phyloP scores from a whole-genome alignment of 2,329 filamentous ascomycete genomes.

The Zopfia rhizophila region DNA sequence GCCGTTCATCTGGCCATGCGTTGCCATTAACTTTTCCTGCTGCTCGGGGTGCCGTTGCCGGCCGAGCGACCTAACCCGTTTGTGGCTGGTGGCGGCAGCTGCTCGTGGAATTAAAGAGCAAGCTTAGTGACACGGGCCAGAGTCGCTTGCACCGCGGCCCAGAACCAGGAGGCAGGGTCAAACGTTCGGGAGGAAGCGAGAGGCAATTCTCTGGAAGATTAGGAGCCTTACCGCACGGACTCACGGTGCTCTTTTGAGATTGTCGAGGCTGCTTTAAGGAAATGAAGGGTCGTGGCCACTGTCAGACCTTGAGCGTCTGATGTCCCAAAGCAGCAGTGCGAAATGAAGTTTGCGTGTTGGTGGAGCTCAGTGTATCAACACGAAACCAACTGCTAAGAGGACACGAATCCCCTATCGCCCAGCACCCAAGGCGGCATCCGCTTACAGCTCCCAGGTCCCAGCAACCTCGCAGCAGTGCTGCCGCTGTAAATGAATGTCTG shows the following conservation, averaged over 20 bases:
- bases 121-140: constrained; percentile 20
- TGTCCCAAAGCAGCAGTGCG: constrained; percentile 41
- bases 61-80: constrained; percentile 26
- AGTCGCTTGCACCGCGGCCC: constrained; percentile 33
- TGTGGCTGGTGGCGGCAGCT: constrained; percentile 37
- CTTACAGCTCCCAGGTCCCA: constrained; percentile 1
- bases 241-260: constrained; percentile 36
- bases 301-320: constrained; percentile 43
- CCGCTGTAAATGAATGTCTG: constrained; percentile 24
- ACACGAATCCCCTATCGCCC: constrained; percentile 20
- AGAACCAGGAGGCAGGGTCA: constrained; percentile 48
- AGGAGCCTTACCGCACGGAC: constrained; percentile 46
- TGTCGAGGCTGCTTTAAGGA: constrained; percentile 41
- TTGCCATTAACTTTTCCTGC: constrained; percentile 14
- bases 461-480: no score
- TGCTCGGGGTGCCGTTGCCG: constrained; percentile 29
- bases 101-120: constrained; percentile 35
- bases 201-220: constrained; percentile 43
- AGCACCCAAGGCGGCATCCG: constrained; percentile 21
- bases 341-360: constrained; percentile 47
- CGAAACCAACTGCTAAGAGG: constrained; percentile 43
- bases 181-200: constrained; percentile 54
- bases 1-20: constrained; percentile 14
- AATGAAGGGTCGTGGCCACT: constrained; percentile 51
- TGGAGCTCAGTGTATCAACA: constrained; percentile 46